Evolutionary conservation across 208 protist species (phyloP).

Genomic region (Crithidia expoeki): DNA sequence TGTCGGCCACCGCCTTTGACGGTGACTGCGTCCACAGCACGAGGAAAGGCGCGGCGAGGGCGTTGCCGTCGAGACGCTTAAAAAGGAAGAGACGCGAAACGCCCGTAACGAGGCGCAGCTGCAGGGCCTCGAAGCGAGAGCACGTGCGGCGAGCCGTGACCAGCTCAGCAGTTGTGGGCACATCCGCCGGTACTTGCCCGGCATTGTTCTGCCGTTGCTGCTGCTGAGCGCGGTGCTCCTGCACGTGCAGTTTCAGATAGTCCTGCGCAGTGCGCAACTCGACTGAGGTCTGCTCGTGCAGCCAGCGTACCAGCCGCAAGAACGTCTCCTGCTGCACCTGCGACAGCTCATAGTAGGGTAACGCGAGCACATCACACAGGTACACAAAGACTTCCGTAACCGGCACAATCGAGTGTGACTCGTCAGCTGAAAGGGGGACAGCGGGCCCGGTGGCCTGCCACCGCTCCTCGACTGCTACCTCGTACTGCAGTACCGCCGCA

Average conservation of each 20-base stretch:
- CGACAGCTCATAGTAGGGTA: slow-evolving; percentile 54
- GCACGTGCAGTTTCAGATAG: slow-evolving; percentile 45
- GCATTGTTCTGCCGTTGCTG: slow-evolving; percentile 8
- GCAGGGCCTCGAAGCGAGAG: slow-evolving; percentile 56
- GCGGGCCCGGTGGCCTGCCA: neutral
- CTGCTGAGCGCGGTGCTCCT: slow-evolving; percentile 19
- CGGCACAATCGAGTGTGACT: neutral
- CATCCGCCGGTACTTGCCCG: neutral
- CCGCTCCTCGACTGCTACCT: slow-evolving; percentile 18
- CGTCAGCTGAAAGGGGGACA: neutral
- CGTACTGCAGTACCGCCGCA: slow-evolving; percentile 21
- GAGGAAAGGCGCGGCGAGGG: slow-evolving; percentile 59
- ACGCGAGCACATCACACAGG: slow-evolving; percentile 68
- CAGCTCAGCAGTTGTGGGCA: slow-evolving; percentile 26
- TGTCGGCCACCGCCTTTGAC: slow-evolving; percentile 72
- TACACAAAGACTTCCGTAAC: slow-evolving; percentile 40
- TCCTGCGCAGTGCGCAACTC: slow-evolving; percentile 45
- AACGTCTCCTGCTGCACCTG: slow-evolving; percentile 71
- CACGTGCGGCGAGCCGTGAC: slow-evolving; percentile 41
- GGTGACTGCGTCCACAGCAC: slow-evolving; percentile 69
- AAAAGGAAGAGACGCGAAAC: slow-evolving; percentile 73
- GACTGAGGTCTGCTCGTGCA: slow-evolving; percentile 43
- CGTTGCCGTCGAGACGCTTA: slow-evolving; percentile 42
- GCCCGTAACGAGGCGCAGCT: slow-evolving; percentile 63
- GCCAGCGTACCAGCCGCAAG: slow-evolving; percentile 40